Evolutionary conservation across 352 stramenopile genomes (phyloP).

Genomic region (Phytopythium delawarense): DNA sequence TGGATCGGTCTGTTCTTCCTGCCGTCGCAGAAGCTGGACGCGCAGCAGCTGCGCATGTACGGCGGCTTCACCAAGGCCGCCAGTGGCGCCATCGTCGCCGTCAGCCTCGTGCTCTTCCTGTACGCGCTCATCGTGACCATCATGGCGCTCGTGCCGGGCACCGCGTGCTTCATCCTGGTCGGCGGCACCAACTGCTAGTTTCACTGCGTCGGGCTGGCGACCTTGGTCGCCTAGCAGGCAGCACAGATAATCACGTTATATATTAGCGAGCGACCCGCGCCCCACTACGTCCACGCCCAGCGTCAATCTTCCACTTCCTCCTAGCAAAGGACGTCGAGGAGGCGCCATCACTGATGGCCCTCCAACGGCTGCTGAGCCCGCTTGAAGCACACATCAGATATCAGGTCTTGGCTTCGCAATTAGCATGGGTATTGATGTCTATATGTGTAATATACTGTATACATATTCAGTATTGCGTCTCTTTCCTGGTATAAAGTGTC

Average conservation of each 20-base stretch:
- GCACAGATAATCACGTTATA: not conserved
- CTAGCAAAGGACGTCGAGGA: too few relatives aligned
- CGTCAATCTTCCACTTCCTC: too few relatives aligned
- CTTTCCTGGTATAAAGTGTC: too few relatives aligned
- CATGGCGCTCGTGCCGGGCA: constrained; percentile 32
- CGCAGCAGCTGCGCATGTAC: constrained; percentile 65
- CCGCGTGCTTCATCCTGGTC: constrained; percentile 29
- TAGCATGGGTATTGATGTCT: too few relatives aligned
- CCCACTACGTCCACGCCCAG: too few relatives aligned
- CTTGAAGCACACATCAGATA: too few relatives aligned
- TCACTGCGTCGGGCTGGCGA: not conserved
- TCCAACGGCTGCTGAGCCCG: too few relatives aligned
- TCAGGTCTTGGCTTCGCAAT: too few relatives aligned
- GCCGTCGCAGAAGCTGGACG: constrained; percentile 67
- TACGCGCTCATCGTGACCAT: constrained; percentile 33
- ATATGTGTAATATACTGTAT: too few relatives aligned
- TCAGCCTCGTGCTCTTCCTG: constrained; percentile 29
- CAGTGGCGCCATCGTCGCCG: constrained; percentile 21
- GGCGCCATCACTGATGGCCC: too few relatives aligned
- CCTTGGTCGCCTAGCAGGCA: not conserved
- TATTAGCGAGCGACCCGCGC: not conserved
- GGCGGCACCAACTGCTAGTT: constrained; percentile 27
- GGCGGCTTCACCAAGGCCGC: constrained; percentile 52
- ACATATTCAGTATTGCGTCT: too few relatives aligned
- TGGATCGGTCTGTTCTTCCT: constrained; percentile 57